Base-by-base conservation (phyloP, 805 yeast genomes). In the Candida sonorensis region DNA sequence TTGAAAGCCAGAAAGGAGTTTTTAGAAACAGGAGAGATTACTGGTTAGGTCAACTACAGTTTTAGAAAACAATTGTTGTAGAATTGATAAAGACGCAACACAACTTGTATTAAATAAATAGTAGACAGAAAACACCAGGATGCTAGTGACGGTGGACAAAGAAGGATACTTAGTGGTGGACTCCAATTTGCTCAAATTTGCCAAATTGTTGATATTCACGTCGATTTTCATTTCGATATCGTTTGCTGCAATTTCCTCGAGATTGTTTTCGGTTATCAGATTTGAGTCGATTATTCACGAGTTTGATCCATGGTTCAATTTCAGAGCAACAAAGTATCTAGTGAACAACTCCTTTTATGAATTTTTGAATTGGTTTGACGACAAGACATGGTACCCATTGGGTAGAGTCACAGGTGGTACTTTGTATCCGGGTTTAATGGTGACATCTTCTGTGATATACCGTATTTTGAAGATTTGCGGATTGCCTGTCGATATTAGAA, bases 391-490 rank as follows among this genome's bases (percentile, higher is more conserved):
- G 99, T 92, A 92, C 59, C 99, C 99, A 13, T 69, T 92, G 45
- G 99, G 99, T 14, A 75, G 99, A 64, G 98, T 92, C 52, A 92
- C 98, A 10, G 99, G 99, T 47, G 98, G 99, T 37, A 94, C 98
- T 2, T 62, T 92, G 41, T 92, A 94, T 53, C 99, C 99, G 4
- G 99, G 99, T 7, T 66, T 94, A 45, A 92, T 92, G 99, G 95
- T 94, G 17, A 86, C 98, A 4, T 78, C 94, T n/a, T 94, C 95
- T 15, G 70, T 84, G 15, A 79, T 94, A 36, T 88, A 90, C 80
- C 83, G 77, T 47, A 49, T 75, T 4, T 66, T 92, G 40, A 61
- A 75, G 31, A 66, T 70, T 36, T 58, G 76, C 28, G 77, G 87
- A 5, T 60, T 92, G 36, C 97, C 97, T 13, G 67, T 92, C 32